Evolutionary conservation across 208 protist species (phyloP).

Genomic region (Phytomonas sp.): DNA sequence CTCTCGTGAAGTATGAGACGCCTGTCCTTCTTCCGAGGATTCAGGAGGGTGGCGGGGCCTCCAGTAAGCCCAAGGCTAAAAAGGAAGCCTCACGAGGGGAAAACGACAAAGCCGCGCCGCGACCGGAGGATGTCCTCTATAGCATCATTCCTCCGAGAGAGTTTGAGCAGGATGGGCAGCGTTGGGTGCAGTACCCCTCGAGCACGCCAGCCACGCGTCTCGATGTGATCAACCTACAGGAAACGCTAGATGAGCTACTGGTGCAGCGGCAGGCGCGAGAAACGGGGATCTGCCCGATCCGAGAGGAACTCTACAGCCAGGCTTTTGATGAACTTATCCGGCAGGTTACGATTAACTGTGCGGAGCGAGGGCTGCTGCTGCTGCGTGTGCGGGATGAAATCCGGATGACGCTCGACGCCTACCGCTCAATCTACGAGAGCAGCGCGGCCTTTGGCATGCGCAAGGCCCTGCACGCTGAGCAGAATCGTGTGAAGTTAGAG

Average conservation of each 20-base stretch:
- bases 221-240: slow-evolving; percentile 91
- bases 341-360: slow-evolving; percentile 97
- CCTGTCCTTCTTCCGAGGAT: slow-evolving; percentile 46
- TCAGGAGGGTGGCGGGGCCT: neutral
- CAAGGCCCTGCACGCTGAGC: slow-evolving; percentile 97
- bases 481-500: slow-evolving; percentile 94
- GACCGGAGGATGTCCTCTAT: slow-evolving; percentile 88
- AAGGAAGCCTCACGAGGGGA: slow-evolving; percentile 13
- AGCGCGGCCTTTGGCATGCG: slow-evolving; percentile 94
- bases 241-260: slow-evolving; percentile 92
- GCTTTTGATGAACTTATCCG: slow-evolving; percentile 97
- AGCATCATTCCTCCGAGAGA: slow-evolving; percentile 87
- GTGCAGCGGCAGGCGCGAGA: slow-evolving; percentile 95
- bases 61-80: slow-evolving; percentile 62
- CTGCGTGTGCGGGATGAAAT: slow-evolving; percentile 97
- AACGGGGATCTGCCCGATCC: slow-evolving; percentile 96
- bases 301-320: slow-evolving; percentile 97
- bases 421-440: slow-evolving; percentile 80
- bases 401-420: slow-evolving; percentile 79
- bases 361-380: slow-evolving; percentile 96
- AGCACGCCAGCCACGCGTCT: slow-evolving; percentile 83
- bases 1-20: slow-evolving; percentile 88
- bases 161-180: slow-evolving; percentile 77
- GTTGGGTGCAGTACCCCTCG: slow-evolving; percentile 85
- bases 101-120: slow-evolving; percentile 26